phyloP scores from a whole-genome alignment of 805 yeast genomes.

The Clavispora fructus region DNA sequence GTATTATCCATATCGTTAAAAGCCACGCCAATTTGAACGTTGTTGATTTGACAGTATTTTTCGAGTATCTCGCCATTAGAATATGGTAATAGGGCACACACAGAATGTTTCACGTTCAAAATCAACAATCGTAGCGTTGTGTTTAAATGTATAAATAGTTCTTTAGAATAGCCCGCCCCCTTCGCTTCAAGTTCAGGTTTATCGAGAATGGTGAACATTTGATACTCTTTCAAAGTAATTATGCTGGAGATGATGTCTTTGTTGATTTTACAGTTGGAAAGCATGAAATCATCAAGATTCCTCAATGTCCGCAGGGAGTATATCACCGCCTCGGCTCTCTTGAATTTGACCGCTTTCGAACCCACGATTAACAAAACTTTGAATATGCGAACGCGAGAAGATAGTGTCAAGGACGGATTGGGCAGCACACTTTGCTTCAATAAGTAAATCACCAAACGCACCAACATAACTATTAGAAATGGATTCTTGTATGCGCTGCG shows the following conservation, averaged over 20 bases:
- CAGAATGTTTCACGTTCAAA: constrained; percentile 24
- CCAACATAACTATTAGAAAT: constrained; percentile 15
- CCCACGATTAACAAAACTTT: constrained; percentile 26
- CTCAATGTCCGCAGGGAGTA: constrained; percentile 19
- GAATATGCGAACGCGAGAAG: constrained; percentile 21
- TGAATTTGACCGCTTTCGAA: constrained; percentile 23
- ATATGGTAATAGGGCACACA: constrained; percentile 24
- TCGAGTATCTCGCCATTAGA: constrained; percentile 35
- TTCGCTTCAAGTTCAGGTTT: constrained; percentile 1
- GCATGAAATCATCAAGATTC: constrained; percentile 25
- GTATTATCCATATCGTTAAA: constrained; percentile 5
- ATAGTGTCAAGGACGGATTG: constrained; percentile 3
- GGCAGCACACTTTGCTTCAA: constrained; percentile 17
- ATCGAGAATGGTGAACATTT: constrained; percentile 18
- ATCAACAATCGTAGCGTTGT: constrained; percentile 24
- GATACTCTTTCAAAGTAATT: constrained; percentile 27
- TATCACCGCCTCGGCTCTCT: constrained; percentile 19
- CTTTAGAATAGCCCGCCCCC: neutral
- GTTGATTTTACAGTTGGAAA: constrained; percentile 31
- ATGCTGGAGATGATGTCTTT: constrained; percentile 30
- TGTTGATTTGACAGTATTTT: constrained; percentile 35
- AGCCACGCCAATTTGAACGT: constrained; percentile 21
- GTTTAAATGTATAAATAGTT: constrained; percentile 16
- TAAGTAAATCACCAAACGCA: constrained; percentile 23
- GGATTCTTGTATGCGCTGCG: constrained; percentile 6